These are phyloP conservation scores for Ascochyta koolunga DNA, from an alignment of 2,329 filamentous ascomycete species.

Conservation along the genomic window DNA sequence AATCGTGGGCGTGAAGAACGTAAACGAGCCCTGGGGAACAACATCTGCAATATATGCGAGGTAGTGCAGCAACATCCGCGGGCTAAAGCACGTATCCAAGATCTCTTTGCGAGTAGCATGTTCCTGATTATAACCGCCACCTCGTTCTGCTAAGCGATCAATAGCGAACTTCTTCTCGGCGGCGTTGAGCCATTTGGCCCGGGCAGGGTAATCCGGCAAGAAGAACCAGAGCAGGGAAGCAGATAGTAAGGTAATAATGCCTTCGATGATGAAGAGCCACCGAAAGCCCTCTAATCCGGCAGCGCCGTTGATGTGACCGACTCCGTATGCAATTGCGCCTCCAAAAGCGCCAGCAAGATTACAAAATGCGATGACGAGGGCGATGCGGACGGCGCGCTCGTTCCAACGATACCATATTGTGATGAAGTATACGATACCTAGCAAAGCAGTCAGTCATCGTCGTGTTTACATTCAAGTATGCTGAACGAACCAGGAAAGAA, in stretches of 20 bases:
- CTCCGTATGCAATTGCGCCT: constrained; percentile 61
- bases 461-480: too few relatives aligned
- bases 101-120: constrained; percentile 46
- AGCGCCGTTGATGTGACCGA: constrained; percentile 50
- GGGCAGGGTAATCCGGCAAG: constrained; percentile 58
- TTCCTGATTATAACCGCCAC: constrained; percentile 47
- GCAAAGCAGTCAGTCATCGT: neutral
- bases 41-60: constrained; percentile 32
- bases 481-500: constrained; percentile 32
- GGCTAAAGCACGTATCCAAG: constrained; percentile 45
- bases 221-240: constrained; percentile 51
- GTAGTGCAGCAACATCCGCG: constrained; percentile 50
- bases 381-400: constrained; percentile 65
- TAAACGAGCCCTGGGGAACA: constrained; percentile 40
- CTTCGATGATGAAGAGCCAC: constrained; percentile 37
- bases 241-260: constrained; percentile 29
- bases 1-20: constrained; percentile 55
- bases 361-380: constrained; percentile 61
- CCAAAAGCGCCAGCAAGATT: constrained; percentile 64
- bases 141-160: constrained; percentile 47
- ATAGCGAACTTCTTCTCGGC: constrained; percentile 47
- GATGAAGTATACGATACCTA: constrained; percentile 56
- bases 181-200: constrained; percentile 52
- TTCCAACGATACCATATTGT: constrained; percentile 63
- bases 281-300: constrained; percentile 43